These are phyloP conservation scores for Pilaira anomala DNA, from an alignment of 192 early-diverging fungal species.

Conservation along the genomic window DNA sequence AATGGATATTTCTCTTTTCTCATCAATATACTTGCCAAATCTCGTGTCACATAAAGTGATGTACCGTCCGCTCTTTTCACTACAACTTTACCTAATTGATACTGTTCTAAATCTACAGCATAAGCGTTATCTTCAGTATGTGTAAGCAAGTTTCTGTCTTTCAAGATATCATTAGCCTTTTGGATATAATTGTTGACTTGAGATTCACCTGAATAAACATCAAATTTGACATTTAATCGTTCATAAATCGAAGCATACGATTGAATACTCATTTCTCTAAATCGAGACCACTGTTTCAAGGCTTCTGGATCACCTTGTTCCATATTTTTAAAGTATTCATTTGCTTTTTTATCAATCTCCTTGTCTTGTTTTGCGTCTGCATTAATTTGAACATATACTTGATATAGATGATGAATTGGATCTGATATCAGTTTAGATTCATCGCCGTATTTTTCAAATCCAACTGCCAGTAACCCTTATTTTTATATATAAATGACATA, in stretches of 20 bases:
- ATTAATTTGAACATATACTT: constrained; percentile 88
- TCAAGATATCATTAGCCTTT: constrained; percentile 63
- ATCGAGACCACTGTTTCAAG: constrained; percentile 74
- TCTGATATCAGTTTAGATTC: constrained; percentile 64
- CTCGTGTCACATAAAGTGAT: constrained; percentile 86
- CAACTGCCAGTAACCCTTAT: constrained; percentile 76
- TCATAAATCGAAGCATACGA: constrained; percentile 80
- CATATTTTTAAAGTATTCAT: constrained; percentile 85
- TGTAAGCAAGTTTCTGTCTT: constrained; percentile 55
- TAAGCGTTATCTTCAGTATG: constrained; percentile 70
- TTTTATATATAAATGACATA: too few relatives aligned
- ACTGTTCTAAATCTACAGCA: constrained; percentile 69
- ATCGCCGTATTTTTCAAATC: constrained; percentile 75
- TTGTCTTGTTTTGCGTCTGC: constrained; percentile 58
- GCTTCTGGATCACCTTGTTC: constrained; percentile 72
- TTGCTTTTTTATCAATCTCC: constrained; percentile 70
- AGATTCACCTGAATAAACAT: constrained; percentile 90
- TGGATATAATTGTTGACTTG: constrained; percentile 67
- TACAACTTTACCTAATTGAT: constrained; percentile 72
- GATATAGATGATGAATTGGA: constrained; percentile 85
- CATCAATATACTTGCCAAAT: constrained; percentile 82
- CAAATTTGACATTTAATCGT: constrained; percentile 80
- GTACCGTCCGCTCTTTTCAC: constrained; percentile 82
- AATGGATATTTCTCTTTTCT: constrained; percentile 73
- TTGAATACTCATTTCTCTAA: constrained; percentile 79